Percentiles rank a stretch among this genome's conserved stretches.
phyloP scores from a whole-genome alignment of 202 grass and related monocot genomes.

The Carex arenaria region DNA sequence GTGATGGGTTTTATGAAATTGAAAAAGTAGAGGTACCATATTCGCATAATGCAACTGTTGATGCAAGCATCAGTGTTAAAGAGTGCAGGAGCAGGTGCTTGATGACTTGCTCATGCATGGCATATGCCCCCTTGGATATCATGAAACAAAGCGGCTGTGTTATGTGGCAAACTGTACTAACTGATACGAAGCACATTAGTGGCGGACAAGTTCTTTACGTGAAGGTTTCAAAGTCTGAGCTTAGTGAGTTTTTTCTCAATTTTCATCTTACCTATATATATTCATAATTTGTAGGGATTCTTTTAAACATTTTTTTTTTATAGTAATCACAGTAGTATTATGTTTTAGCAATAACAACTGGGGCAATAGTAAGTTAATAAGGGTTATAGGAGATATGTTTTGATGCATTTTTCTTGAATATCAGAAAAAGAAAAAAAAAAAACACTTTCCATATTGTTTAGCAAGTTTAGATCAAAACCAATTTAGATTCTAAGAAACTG shows the following conservation, averaged over 20 bases:
- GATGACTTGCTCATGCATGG: conserved; percentile 56
- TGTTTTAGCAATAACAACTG: no score
- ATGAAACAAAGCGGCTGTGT: conserved; percentile 45
- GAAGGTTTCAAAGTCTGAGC: conserved; percentile 54
- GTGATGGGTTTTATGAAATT: conserved; percentile 17
- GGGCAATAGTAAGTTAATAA: no score
- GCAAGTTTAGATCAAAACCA: neutral
- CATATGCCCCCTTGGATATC: conserved; percentile 43
- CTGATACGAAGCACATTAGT: conserved; percentile 38
- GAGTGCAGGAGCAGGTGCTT: conserved; percentile 54
- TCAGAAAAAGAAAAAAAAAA: no score
- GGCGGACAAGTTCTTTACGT: conserved; percentile 45
- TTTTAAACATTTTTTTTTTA: no score
- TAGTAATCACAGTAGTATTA: no score
- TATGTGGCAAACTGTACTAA: conserved; percentile 40
- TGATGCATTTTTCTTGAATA: no score
- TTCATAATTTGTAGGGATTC: neutral
- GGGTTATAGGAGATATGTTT: neutral
- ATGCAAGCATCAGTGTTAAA: conserved; percentile 28
- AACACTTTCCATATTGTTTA: neutral
- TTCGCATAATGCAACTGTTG: conserved; percentile 15
- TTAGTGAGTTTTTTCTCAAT: conserved; percentile 26
- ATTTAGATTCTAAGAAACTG: neutral
- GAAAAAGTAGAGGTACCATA: conserved; percentile 22
- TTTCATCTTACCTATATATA: neutral